phyloP scores from a whole-genome alignment of 1,284 basidiomycete species.

The Stygiomarasmius scandens region DNA sequence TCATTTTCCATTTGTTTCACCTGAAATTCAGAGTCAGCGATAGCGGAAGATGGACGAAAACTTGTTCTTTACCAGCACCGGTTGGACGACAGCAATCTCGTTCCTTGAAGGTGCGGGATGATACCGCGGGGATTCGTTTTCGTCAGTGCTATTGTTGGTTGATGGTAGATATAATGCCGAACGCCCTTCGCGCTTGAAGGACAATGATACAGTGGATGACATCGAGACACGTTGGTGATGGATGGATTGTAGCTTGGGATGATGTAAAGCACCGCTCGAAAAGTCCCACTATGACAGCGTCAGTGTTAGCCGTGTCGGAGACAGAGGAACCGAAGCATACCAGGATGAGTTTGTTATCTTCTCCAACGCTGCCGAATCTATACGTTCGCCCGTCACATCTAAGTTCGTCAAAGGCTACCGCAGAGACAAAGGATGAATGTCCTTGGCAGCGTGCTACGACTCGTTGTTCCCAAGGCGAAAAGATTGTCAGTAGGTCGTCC shows the following conservation, averaged over 20 bases:
- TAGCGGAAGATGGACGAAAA: not conserved
- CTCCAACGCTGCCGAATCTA: slow-evolving; percentile 90
- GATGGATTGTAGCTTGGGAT: slow-evolving; percentile 69
- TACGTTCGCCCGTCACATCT: slow-evolving; percentile 87
- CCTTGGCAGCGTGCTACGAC: slow-evolving; percentile 97
- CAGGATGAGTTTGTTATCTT: slow-evolving; percentile 91
- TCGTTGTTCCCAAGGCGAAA: slow-evolving; percentile 88
- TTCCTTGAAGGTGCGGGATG: slow-evolving; percentile 88
- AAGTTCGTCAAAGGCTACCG: slow-evolving; percentile 87
- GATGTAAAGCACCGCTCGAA: slow-evolving; percentile 74
- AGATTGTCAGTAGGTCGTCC: slow-evolving; percentile 93
- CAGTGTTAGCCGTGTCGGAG: not conserved
- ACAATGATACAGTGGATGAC: slow-evolving; percentile 73
- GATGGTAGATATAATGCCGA: slow-evolving; percentile 60
- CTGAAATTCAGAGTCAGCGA: slow-evolving; percentile 43
- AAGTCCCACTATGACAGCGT: slow-evolving; percentile 85
- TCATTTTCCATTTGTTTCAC: slow-evolving; percentile 80
- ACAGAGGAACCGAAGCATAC: slow-evolving; percentile 42
- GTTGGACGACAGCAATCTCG: slow-evolving; percentile 89
- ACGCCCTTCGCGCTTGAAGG: slow-evolving; percentile 55
- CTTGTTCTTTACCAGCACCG: slow-evolving; percentile 71
- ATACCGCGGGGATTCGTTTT: slow-evolving; percentile 52
- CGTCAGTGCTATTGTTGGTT: slow-evolving; percentile 32
- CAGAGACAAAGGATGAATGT: slow-evolving; percentile 91
- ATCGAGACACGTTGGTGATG: slow-evolving; percentile 75